phyloP scores from a whole-genome alignment of 148 eudicot genomes.

The Spergularia bocconei region DNA sequence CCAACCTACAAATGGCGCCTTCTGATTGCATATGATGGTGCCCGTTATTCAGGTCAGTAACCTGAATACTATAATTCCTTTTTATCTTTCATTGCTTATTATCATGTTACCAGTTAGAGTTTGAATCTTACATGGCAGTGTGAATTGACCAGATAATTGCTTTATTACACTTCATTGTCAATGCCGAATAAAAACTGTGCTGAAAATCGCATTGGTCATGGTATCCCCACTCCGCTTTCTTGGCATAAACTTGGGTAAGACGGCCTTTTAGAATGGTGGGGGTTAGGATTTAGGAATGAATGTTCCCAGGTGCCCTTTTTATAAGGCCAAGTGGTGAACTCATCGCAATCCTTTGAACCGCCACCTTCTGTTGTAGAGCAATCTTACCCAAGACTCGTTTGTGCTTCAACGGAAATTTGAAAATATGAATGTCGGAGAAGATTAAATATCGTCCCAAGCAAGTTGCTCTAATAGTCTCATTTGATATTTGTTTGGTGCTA shows the following conservation, averaged over 20 bases:
- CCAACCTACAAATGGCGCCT: conserved; percentile 61
- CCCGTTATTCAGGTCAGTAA: conserved; percentile 39
- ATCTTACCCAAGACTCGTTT: not conserved
- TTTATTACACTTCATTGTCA: no score
- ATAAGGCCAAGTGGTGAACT: no score
- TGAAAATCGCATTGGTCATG: no score
- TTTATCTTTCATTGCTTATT: not conserved
- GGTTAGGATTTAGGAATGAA: no score
- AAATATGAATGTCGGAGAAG: not conserved
- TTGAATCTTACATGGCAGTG: no score
- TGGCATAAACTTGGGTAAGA: no score
- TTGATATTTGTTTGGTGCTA: not conserved
- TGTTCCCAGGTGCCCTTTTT: no score
- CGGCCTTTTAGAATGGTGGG: no score
- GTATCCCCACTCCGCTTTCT: no score
- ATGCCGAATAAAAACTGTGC: no score
- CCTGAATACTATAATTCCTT: not conserved
- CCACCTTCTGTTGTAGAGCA: not conserved
- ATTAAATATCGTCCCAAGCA: not conserved
- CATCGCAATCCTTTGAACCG: not conserved
- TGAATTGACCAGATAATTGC: no score
- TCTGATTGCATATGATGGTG: conserved; percentile 42
- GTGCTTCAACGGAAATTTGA: no score
- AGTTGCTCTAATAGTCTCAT: not conserved
- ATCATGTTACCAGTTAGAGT: not conserved